Base-by-base conservation (phyloP, 148 eudicot genomes). In the Agrostemma githago region DNA sequence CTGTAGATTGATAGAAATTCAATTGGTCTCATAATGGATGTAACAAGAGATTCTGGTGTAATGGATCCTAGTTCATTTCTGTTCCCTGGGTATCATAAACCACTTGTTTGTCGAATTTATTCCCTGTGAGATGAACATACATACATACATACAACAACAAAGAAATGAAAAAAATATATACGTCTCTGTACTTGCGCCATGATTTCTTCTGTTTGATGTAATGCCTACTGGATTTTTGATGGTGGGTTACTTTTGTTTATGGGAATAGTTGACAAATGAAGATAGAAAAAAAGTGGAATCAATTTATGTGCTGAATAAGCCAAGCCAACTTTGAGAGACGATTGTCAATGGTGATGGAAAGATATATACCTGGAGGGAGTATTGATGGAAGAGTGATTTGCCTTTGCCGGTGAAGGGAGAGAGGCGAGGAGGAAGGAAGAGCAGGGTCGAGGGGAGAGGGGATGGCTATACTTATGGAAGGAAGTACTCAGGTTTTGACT, bases 1-100 rank as follows among this genome's bases (percentile, higher is more conserved):
- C 76, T 76, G 83, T 80, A 76, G 82, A 76, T 78, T 72, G 71
- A 66, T n/a, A 43, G 34, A 66, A 67, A 67, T 16, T 41, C 21
- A 12, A 1, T 43, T 14, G 5, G 54, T 67, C 37, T 67, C 34
- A 67, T 73, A 39, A 39, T 67, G 66, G 61, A 62, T 72, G 80
- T 72, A 38, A 64, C 65, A 51, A 63, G 60, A 70, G 19, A 64
- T 51, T 75, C 46, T 74, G 65, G 54, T 74, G 70, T 62, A 40
- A 41, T 70, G 64, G 19, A 75, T 71, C 71, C 68, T 26, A 51
- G 42, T 54, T 16, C 66, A 72, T 67, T 38, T 70, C 53, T 71
- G n/a, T 16, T 8, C 40, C 67, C 44, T 57, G 14, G 62, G 34
- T 75, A 34, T 70, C 16, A 70, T 75, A 70, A 70, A 12, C 72